Conservation (phyloP, 371 early-diverging fungal species). For the Smittium culicis region DNA sequence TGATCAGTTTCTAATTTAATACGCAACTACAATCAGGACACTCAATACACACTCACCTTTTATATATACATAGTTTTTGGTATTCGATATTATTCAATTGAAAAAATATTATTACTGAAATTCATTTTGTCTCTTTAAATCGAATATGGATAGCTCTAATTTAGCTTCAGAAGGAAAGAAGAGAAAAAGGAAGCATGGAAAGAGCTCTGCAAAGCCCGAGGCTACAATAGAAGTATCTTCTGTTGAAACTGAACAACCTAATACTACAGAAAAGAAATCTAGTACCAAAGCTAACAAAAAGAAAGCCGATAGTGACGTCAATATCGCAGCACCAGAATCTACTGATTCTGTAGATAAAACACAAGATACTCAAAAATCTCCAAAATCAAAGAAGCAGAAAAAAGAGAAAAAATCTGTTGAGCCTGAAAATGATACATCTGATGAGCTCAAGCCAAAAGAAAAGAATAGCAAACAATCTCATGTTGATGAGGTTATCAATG, state of each 20-base stretch:
- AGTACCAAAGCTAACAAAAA: background rate
- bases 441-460: constrained; percentile 1
- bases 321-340: background rate
- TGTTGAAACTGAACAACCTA: background rate
- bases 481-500: background rate
- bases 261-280: background rate
- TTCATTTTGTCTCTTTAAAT: no score
- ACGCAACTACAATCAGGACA: no score
- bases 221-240: background rate
- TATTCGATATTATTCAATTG: no score
- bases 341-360: background rate
- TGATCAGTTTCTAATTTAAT: no score
- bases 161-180: background rate
- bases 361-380: background rate
- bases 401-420: background rate
- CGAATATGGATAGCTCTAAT: background rate
- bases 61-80: no score
- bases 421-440: background rate
- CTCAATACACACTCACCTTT: no score
- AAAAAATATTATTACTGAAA: no score
- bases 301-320: background rate
- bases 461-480: background rate
- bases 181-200: constrained; percentile 6
- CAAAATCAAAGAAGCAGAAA: background rate
- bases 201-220: background rate